Base-by-base conservation (phyloP, 1,139 yeast genomes). In the Yamadazyma pseudoaaseri region DNA sequence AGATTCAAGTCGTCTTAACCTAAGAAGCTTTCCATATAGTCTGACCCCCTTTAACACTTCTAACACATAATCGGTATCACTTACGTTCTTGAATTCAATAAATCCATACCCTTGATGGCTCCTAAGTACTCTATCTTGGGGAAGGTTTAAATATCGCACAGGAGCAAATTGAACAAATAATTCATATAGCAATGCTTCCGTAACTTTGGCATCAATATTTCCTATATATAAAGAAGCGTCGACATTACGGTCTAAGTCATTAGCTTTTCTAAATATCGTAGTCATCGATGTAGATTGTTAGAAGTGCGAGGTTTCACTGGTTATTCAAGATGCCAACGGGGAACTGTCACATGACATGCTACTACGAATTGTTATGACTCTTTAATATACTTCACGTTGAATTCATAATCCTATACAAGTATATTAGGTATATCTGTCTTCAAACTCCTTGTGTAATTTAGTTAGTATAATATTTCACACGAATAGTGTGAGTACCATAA, bases 41-140 rank as follows among this genome's bases (percentile, higher is more conserved):
- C 78, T 60, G 2, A 84, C 66, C 2, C 86, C 86, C 39, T 75
- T 70, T 52, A 86, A 59, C 1, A 86, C 60, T 39, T 74, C 70
- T 23, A 74, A 57, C 1, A 81, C 87, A 51, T 90, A 92, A 11
- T 79, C 83, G 0, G 86, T 83, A 48, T 89, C 96, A 15, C 59
- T 65, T 2, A 62, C 62, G 8, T 70, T 65, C 35, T 69, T 62
- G 48, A 85, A 82, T 52, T 86, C 95, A 2, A 86, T 81, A 59
- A 92, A 92, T 9, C 96, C 97, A 60, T 70, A 92, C 12, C 97
- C 97, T 51, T 84, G 95, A 49, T 84, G 89, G 2, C 75, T 67
- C 41, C 77, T 77, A 27, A 78, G 62, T 4, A 87, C 70, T 44
- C 90, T 69, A 52, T 89, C 97, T 48, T 79, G 80, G 4, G 97